Conservation (phyloP, 2,329 filamentous ascomycete genomes). For the Claviceps sp. region DNA sequence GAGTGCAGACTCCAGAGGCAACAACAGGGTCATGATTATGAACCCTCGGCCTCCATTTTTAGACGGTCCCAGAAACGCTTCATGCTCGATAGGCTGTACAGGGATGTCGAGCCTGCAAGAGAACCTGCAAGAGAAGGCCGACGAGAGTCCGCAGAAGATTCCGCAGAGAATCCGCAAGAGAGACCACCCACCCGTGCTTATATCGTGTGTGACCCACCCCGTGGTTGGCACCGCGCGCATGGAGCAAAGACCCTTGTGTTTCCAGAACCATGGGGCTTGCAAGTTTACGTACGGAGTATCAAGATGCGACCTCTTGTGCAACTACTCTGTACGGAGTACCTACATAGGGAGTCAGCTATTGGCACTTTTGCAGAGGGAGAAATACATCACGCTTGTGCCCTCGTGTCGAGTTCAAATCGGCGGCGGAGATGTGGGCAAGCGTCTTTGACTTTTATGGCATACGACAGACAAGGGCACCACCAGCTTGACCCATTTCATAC, state of each 20-base stretch:
- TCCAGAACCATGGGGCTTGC: not conserved
- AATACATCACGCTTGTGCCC: not conserved
- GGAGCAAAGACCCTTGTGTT: not conserved
- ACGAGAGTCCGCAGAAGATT: too few relatives aligned
- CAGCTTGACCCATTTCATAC: not conserved
- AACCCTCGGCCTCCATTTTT: not conserved
- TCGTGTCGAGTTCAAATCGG: not conserved
- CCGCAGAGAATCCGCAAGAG: not conserved
- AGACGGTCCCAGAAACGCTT: not conserved
- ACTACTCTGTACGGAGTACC: not conserved
- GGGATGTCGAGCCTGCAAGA: not conserved
- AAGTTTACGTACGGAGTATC: constrained; percentile 1
- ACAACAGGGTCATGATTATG: not conserved
- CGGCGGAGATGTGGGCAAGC: not conserved
- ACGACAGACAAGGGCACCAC: not conserved
- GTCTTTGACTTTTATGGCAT: not conserved
- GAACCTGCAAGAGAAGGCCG: not conserved
- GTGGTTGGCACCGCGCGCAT: not conserved
- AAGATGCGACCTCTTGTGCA: constrained; percentile 2
- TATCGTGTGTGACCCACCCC: not conserved
- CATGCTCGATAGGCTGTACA: not conserved
- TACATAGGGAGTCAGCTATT: not conserved
- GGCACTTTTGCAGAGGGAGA: not conserved
- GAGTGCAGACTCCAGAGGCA: too few relatives aligned
- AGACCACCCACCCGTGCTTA: not conserved